Base-by-base conservation (phyloP, 1,139 yeast genomes). In the Ogataea hybrid region DNA sequence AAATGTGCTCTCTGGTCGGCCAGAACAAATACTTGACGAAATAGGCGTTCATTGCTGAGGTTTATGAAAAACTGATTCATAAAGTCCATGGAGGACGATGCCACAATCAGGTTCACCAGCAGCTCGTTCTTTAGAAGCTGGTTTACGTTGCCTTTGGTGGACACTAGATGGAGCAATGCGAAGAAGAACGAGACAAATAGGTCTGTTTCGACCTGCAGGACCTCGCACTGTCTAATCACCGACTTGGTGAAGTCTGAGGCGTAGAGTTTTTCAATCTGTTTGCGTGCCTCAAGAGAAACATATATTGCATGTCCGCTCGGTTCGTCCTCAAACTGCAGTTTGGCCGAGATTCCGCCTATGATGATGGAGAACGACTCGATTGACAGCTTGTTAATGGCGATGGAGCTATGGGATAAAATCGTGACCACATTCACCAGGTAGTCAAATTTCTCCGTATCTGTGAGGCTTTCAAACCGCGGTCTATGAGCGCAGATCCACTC, bases 1-100 rank as follows among this genome's bases (percentile, higher is more conserved):
- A 41, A 11, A 35, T 59, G 46, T 18, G 47, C 30, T 28, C 55
- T 46, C 45, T 58, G 56, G 39, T 56, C 53, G 28, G 51, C 32
- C 23, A 54, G 40, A 2, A 52, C 38, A 2, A 58, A 35, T 4
- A 67, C 54, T 14, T 48, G 50, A 2, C 51, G 43, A 22, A 63
- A 57, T 10, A 61, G 52, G 2, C 45, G 37, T 42, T 52, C 44
- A 29, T 54, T 44, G 21, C 46, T 37, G 2, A 57, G 32, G 12
- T 33, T 48, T 1, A 35, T 34, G 31, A 51, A 56, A 49, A 52
- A 48, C 8, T 28, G 28, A 30, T 46, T 39, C 12, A 57, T 29
- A 14, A 54, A 48, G 18, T 46, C 44, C 11, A 33, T 37, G 3
- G 53, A 43, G 5, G 53, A 39, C 1, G 55, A 47, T 1, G 53